Base-by-base conservation (phyloP, 441 rosid genomes). In the Gossypium schwendimanii region DNA sequence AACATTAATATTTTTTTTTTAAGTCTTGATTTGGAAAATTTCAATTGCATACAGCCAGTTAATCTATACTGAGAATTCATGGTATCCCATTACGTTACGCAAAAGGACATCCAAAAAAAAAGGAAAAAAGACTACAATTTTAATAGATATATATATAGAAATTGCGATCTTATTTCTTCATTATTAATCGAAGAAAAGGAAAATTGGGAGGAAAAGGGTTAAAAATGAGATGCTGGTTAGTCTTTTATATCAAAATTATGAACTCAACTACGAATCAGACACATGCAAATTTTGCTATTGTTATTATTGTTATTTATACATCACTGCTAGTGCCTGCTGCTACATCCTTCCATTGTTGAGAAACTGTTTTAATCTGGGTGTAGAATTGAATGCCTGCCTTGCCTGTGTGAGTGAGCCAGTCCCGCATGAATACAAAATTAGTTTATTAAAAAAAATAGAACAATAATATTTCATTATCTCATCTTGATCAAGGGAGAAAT, bases 341-440 rank as follows among this genome's bases (percentile, higher is more conserved):
- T 44, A 71, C 39, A 62, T 69, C 81, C 54, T 64, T 75, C 86
- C 86, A 81, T 70, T 76, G 80, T 70, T 79, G 84, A 60, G 82
- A 76, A 60, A 83, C 84, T 72, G 76, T 81, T 39, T 83, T 83
- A 66, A 72, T 73, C 81, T 73, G 80, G 39, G 86, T 83, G 77
- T 76, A 83, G 70, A 83, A 83, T 15, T 81, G 79, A 36, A 83
- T 50, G 26, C 81, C 81, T 1, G 76, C 77, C 53, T 81, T 81
- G 66, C 86, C 86, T 59, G 39, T 59, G 39, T 55, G 26, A 54
- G 28, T 83, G 79, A 21, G 65, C 17, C 49, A 21, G 65, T 20
- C 49, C 14, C 64, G 59, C 24, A 57, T 31, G 57, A 39, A 26
- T 53, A 50, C 1, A 21, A 1, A 21, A 18, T n/a, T 24, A 5